Evolutionary conservation across 2,329 filamentous ascomycete genomes (phyloP), one percentile per base, ranked within the genome.

Genomic region (Furcasterigmium sp.): DNA sequence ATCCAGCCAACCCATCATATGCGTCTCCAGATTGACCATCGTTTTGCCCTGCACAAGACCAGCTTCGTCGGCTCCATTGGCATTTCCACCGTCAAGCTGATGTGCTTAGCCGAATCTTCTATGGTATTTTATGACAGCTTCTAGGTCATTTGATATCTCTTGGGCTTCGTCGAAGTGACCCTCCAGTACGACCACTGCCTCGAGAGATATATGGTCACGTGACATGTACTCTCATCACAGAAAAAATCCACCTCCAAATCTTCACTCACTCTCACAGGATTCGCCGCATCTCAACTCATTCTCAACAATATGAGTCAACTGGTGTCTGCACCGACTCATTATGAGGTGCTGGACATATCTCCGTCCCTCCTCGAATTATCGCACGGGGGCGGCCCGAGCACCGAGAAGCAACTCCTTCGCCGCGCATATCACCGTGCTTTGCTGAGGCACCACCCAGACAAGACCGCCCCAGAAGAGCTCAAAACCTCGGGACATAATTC

Each of bases 391-490:
- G 15, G 11, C 4, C 14, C 17, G 18, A 17, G 18, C 32, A n/a
- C 9, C n/a, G 32, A 35, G 32, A 6, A n/a, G n/a, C 63, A 69
- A 39, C 64, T 76, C 40, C 65, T 85, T 47, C 84, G 81, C 56
- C 72, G 72, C 46, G 80, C 81, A 46, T 86, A 85, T 62, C 79
- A 73, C 58, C 73, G 76, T 42, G 79, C 82, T 18, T 72, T 86
- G 26, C 73, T 86, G 14, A 73, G 69, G 50, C 73, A 85, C 64
- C 82, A 86, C 61, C 82, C 82, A 3, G 80, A 84, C 64, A 83
- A 84, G 54, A 53, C 58, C 46, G 30, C 21, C 15, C 39, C n/a
- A 6, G 36, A 44, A 20, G n/a, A 18, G 17, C 20, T 32, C 25
- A 30, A 32, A 28, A 36, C 29, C 21, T 9, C 29, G 39, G 42